These are phyloP conservation scores for Pythium diclinum DNA, from an alignment of 352 stramenopile genomes.

Conservation along the genomic window DNA sequence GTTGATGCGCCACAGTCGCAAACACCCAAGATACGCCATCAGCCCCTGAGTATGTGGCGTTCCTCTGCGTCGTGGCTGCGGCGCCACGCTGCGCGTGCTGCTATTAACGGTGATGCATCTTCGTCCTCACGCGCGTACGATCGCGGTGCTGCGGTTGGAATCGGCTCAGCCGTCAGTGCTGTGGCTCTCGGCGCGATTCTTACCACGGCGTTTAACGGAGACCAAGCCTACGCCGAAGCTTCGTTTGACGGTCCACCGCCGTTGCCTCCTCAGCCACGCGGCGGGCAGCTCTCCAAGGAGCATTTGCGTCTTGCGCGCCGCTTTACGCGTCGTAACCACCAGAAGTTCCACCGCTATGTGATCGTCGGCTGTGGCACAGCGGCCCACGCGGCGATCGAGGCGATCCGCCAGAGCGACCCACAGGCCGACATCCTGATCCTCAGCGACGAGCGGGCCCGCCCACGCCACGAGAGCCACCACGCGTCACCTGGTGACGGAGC, in stretches of 20 bases:
- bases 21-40: constrained; percentile 4
- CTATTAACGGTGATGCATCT: neutral
- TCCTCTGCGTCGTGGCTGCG: constrained; percentile 14
- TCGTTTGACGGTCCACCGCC: neutral
- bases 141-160: neutral
- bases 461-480: constrained; percentile 42
- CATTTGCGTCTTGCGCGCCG: constrained; percentile 45
- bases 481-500: constrained; percentile 25
- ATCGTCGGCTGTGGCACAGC: constrained; percentile 87
- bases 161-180: constrained; percentile 10
- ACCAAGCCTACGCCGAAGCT: neutral
- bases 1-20: neutral
- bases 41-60: constrained; percentile 15
- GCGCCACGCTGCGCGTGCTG: constrained; percentile 12
- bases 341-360: constrained; percentile 85
- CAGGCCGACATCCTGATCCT: constrained; percentile 87
- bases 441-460: constrained; percentile 72
- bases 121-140: constrained; percentile 2
- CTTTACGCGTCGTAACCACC: constrained; percentile 67
- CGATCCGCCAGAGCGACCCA: constrained; percentile 79
- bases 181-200: constrained; percentile 12
- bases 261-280: neutral
- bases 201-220: neutral
- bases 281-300: constrained; percentile 17
- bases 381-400: constrained; percentile 89